phyloP scores from a whole-genome alignment of 495 filamentous ascomycete species.

The Cryomyces antarcticus region DNA sequence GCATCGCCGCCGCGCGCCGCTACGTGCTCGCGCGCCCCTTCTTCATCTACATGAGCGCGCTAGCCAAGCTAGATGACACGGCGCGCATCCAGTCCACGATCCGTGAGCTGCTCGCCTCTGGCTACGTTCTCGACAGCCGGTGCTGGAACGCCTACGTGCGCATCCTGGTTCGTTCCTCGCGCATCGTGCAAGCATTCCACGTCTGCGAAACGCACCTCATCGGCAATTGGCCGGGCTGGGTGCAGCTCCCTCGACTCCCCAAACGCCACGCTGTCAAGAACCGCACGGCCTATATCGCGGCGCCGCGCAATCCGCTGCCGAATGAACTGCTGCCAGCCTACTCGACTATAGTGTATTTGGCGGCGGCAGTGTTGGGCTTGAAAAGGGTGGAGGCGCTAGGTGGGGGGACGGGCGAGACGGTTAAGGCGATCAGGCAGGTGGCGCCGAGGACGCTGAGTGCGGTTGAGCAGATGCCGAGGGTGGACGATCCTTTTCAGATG shows the following conservation, averaged over 20 bases:
- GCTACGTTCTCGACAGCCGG: constrained; percentile 43
- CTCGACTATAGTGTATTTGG: constrained; percentile 4
- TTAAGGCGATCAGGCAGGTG: constrained; percentile 6
- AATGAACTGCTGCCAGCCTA: too few relatives aligned
- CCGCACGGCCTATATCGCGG: too few relatives aligned
- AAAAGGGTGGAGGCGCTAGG: background rate
- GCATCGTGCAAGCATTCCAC: constrained; percentile 32
- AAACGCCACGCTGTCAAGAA: too few relatives aligned
- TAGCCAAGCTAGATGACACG: constrained; percentile 26
- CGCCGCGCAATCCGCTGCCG: too few relatives aligned
- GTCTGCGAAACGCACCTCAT: constrained; percentile 56
- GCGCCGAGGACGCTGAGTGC: constrained; percentile 32
- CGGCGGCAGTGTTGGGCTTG: constrained; percentile 16
- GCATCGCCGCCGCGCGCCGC: constrained; percentile 31
- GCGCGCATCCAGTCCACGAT: constrained; percentile 29
- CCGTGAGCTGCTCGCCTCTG: constrained; percentile 28
- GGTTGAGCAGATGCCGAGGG: constrained; percentile 31
- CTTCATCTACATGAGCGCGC: constrained; percentile 37
- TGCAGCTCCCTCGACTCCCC: background rate
- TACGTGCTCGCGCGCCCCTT: constrained; percentile 37
- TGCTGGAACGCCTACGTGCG: constrained; percentile 44
- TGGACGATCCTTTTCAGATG: background rate
- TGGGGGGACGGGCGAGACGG: constrained; percentile 3
- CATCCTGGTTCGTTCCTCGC: constrained; percentile 17
- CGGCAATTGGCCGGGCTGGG: constrained; percentile 56